Evolutionary conservation across 495 filamentous ascomycete genomes (phyloP).

Genomic region (Oidiodendron maius): DNA sequence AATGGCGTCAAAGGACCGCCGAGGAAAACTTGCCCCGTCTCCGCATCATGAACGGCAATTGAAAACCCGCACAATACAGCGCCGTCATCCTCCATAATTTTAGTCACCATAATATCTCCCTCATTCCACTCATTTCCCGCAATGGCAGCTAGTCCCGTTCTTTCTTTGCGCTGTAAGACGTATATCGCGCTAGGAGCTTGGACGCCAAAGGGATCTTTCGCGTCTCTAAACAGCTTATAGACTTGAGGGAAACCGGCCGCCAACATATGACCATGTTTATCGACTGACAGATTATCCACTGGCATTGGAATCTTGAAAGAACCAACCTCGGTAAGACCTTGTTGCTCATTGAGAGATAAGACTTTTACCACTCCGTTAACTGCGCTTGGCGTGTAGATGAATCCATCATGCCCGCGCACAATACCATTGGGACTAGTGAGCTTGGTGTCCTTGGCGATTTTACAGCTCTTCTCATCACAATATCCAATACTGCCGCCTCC

Average conservation of each 20-base stretch:
- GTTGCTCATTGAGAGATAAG: constrained; percentile 18
- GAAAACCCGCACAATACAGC: constrained; percentile 20
- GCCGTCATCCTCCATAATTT: constrained; percentile 26
- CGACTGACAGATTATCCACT: constrained; percentile 34
- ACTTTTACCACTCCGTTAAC: constrained; percentile 20
- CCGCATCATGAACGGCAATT: constrained; percentile 19
- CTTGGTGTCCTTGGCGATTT: constrained; percentile 17
- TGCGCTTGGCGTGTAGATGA: constrained; percentile 30
- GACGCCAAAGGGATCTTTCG: constrained; percentile 6
- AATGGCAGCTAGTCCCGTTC: neutral
- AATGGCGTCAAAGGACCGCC: constrained; percentile 14
- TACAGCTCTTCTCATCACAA: constrained; percentile 18
- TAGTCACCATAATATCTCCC: constrained; percentile 18
- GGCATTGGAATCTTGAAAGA: constrained; percentile 23
- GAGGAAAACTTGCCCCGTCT: constrained; percentile 21
- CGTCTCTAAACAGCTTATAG: constrained; percentile 1
- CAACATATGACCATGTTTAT: constrained; percentile 31
- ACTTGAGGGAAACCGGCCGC: constrained; percentile 27
- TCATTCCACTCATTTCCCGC: neutral
- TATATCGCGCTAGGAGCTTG: constrained; percentile 10
- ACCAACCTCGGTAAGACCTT: constrained; percentile 19
- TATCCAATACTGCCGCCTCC: constrained; percentile 24
- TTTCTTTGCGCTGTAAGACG: constrained; percentile 5
- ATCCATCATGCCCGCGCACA: constrained; percentile 20
- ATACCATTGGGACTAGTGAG: constrained; percentile 32